A percentile compares a stretch with the other conserved stretches of the same genome.
These are phyloP conservation scores for Aquanectria penicillioides DNA, from an alignment of 2,329 filamentous ascomycete species.

Conservation along the genomic window DNA sequence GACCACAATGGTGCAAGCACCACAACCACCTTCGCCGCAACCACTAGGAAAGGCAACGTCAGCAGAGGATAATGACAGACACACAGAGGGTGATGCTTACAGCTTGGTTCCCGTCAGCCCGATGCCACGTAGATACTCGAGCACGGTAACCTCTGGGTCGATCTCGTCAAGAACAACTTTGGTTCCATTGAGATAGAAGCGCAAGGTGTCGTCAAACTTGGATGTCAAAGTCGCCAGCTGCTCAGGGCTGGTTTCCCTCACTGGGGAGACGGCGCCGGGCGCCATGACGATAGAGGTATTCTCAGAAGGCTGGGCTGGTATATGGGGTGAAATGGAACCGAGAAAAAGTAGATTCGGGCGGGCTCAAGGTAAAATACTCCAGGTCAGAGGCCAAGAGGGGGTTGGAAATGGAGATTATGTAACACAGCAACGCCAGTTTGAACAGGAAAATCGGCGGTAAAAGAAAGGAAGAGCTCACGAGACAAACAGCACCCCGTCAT, in stretches of 20 bases:
- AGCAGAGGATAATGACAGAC: constrained; percentile 1
- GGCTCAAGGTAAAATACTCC: too few species aligned
- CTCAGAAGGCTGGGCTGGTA: not conserved
- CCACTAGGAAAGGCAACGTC: constrained; percentile 59
- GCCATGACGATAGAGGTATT: constrained; percentile 55
- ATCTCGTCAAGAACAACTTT: constrained; percentile 85
- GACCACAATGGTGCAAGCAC: constrained; percentile 94
- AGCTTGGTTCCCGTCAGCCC: constrained; percentile 96
- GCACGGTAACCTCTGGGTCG: constrained; percentile 89
- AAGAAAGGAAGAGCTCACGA: constrained; percentile 5
- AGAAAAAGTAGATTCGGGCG: not conserved
- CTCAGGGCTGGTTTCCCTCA: constrained; percentile 49
- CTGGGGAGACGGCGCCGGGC: constrained; percentile 64
- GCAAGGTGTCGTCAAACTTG: constrained; percentile 84
- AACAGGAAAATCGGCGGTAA: constrained; percentile 13
- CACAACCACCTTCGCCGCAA: constrained; percentile 95
- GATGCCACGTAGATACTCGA: constrained; percentile 93
- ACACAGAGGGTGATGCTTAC: constrained; percentile 43
- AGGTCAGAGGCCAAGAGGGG: not conserved
- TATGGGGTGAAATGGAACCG: not conserved
- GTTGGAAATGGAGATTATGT: constrained; percentile 12
- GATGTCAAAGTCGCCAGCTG: constrained; percentile 67
- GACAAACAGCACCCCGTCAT: constrained; percentile 5
- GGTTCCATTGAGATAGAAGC: constrained; percentile 95
- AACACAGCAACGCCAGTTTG: not conserved